phyloP scores from a whole-genome alignment of 257 asterid species.

The Lycium ferocissimum region DNA sequence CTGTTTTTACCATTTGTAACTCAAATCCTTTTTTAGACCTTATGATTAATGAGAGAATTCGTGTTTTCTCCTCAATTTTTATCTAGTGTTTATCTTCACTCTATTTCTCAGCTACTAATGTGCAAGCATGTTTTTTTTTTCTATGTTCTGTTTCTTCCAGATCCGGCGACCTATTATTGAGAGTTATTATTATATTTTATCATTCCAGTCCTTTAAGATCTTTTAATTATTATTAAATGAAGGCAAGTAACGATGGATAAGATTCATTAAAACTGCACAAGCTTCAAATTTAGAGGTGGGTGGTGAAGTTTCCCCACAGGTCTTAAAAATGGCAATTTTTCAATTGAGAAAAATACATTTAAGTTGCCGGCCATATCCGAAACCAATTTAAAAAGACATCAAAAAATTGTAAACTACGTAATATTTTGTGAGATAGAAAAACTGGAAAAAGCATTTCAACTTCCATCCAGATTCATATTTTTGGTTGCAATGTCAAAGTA shows the following conservation, averaged over 20 bases:
- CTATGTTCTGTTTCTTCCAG: not conserved
- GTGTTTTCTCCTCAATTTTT: conserved; percentile 25
- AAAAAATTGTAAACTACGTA: not conserved
- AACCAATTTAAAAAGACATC: not conserved
- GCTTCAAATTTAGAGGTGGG: not conserved
- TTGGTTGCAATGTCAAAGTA: not conserved
- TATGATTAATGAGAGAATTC: conserved; percentile 24
- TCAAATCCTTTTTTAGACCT: not conserved
- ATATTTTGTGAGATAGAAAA: not conserved
- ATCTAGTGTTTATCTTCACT: not conserved
- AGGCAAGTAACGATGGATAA: not conserved
- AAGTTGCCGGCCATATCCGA: not conserved
- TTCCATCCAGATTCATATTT: not conserved
- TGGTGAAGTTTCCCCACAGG: too few relatives aligned
- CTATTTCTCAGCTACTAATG: not conserved
- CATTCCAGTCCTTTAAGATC: not conserved
- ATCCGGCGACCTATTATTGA: not conserved
- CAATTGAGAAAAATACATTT: too few relatives aligned
- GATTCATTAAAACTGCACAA: not conserved
- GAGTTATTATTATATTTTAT: not conserved
- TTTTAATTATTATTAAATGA: not conserved
- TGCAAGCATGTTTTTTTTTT: not conserved
- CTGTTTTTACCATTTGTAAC: conserved; percentile 45
- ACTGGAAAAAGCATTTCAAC: not conserved
- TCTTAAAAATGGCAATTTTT: too few relatives aligned